These are phyloP conservation scores for Apostasia ramifera DNA, from an alignment of 106 monocot species.

Conservation along the genomic window DNA sequence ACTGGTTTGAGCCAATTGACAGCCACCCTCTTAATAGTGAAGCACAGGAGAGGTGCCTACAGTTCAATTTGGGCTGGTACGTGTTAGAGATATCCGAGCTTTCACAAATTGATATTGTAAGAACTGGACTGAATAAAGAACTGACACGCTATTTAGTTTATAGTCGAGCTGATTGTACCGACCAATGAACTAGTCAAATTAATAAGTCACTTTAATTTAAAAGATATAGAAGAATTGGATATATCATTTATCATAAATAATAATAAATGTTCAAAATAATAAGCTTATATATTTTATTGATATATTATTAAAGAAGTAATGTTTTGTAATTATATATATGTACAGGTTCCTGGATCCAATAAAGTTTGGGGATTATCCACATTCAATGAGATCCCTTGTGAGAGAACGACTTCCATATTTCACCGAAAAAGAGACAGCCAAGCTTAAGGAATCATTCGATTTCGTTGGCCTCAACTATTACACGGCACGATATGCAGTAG, in stretches of 20 bases:
- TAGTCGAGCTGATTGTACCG: no score
- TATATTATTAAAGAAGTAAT: no score
- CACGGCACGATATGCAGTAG: conserved; percentile 11
- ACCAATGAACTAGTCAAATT: background rate
- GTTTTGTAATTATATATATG: background rate
- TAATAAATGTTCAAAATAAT: no score
- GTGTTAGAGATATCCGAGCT: background rate
- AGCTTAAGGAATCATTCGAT: conserved; percentile 28
- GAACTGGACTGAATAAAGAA: no score
- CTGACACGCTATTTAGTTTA: no score
- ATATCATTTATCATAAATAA: no score
- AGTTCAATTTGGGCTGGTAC: conserved; percentile 21
- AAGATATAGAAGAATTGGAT: no score
- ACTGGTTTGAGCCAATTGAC: conserved; percentile 15
- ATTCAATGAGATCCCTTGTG: conserved; percentile 22
- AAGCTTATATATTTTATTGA: no score
- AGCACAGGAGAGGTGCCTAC: conserved; percentile 4
- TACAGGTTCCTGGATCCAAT: conserved; percentile 45
- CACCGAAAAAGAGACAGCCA: conserved; percentile 16
- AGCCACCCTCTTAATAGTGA: conserved; percentile 1
- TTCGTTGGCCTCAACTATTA: conserved; percentile 50
- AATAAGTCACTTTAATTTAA: no score
- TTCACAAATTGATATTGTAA: no score
- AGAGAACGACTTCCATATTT: conserved; percentile 29
- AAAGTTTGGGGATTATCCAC: conserved; percentile 35